phyloP scores from a whole-genome alignment of 805 yeast genomes.

The Lipomyces spencermartinsiae region DNA sequence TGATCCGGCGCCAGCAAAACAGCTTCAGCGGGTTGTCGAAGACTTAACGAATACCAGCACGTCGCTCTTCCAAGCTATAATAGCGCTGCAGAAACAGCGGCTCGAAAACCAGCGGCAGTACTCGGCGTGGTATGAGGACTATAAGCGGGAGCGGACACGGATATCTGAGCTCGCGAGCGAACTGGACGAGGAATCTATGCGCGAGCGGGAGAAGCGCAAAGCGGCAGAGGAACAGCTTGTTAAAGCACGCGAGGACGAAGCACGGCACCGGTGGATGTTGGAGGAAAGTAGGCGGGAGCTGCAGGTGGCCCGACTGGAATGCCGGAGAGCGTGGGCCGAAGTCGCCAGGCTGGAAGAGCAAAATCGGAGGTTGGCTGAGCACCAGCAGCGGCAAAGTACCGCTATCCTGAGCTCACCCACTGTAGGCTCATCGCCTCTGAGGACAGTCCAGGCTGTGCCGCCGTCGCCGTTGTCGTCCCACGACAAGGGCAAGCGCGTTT shows the following conservation, averaged over 20 bases:
- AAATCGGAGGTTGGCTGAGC: slow-evolving; percentile 8
- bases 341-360: slow-evolving; percentile 30
- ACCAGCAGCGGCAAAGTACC: neutral
- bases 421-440: neutral
- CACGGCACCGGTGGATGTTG: slow-evolving; percentile 15
- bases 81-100: slow-evolving; percentile 32
- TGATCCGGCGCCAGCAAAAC: slow-evolving; percentile 22
- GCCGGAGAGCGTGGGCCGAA: slow-evolving; percentile 37
- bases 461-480: slow-evolving; percentile 1
- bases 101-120: slow-evolving; percentile 29
- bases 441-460: neutral
- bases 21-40: slow-evolving; percentile 19
- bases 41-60: slow-evolving; percentile 28
- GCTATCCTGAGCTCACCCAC: slow-evolving; percentile 2
- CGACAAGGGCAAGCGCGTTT: slow-evolving; percentile 3
- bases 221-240: slow-evolving; percentile 10
- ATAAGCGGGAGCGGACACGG: slow-evolving; percentile 23
- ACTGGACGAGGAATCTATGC: slow-evolving; percentile 18
- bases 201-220: slow-evolving; percentile 22
- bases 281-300: slow-evolving; percentile 30
- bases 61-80: slow-evolving; percentile 26
- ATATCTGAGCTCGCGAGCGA: slow-evolving; percentile 27
- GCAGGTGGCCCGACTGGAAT: slow-evolving; percentile 29
- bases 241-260: slow-evolving; percentile 13
- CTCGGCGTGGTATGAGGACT: slow-evolving; percentile 26